Conservation (phyloP, 257 asterid genomes). For the Rehmannia glutinosa region DNA sequence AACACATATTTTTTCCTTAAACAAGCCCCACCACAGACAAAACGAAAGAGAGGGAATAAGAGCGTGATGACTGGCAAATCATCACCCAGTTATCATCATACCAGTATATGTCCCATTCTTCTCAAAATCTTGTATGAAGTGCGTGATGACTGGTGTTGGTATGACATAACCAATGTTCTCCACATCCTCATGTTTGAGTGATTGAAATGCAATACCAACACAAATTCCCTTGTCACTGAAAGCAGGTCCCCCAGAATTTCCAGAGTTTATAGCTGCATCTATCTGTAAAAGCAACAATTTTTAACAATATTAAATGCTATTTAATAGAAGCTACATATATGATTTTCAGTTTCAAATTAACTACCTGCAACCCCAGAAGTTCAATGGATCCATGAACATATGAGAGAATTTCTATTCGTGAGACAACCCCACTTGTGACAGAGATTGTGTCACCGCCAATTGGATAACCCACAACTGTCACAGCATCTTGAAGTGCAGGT, state of each 20-base stretch:
- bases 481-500: slow-evolving; percentile 81
- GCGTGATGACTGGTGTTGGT: slow-evolving; percentile 82
- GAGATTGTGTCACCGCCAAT: slow-evolving; percentile 85
- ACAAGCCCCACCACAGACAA: no score
- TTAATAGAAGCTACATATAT: background rate
- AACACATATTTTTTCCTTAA: no score
- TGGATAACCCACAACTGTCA: slow-evolving; percentile 81
- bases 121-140: slow-evolving; percentile 73
- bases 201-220: slow-evolving; percentile 84
- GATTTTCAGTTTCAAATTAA: background rate
- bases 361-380: slow-evolving; percentile 78
- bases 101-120: slow-evolving; percentile 74
- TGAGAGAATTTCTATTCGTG: slow-evolving; percentile 76
- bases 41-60: no score
- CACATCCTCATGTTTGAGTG: slow-evolving; percentile 76
- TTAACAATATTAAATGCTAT: slow-evolving; percentile 3
- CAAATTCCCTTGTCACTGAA: slow-evolving; percentile 69
- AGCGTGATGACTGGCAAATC: no score
- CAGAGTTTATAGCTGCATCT: slow-evolving; percentile 87
- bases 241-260: slow-evolving; percentile 91
- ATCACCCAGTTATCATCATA: no score
- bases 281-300: slow-evolving; percentile 38
- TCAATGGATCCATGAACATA: slow-evolving; percentile 82
- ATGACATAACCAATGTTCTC: slow-evolving; percentile 88
- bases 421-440: slow-evolving; percentile 85